Conservation (phyloP, 2,329 filamentous ascomycete genomes). For the Clarireedia hainanense region DNA sequence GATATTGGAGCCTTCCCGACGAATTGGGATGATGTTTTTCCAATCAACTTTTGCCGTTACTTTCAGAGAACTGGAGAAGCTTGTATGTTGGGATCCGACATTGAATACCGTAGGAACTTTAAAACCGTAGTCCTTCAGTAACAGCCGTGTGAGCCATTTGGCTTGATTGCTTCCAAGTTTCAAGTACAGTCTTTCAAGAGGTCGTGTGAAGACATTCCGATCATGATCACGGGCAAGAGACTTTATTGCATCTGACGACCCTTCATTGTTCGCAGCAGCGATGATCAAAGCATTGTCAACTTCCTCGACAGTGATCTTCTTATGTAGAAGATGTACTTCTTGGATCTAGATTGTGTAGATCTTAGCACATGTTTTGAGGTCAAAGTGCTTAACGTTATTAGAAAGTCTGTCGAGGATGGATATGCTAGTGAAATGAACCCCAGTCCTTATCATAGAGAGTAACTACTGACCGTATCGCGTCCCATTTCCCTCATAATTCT, state of each 20-base stretch:
- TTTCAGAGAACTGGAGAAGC: background rate
- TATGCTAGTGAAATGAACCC: background rate
- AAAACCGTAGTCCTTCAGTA: constrained; percentile 60
- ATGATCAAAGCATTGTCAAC: constrained; percentile 59
- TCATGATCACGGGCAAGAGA: constrained; percentile 16
- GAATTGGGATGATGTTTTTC: background rate
- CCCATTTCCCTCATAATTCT: constrained; percentile 16
- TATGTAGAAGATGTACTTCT: background rate
- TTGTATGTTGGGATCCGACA: constrained; percentile 34
- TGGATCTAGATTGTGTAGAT: background rate
- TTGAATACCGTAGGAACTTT: constrained; percentile 50
- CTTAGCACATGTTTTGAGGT: background rate
- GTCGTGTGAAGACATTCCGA: constrained; percentile 25
- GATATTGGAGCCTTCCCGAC: background rate
- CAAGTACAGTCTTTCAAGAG: constrained; percentile 49
- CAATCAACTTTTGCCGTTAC: background rate
- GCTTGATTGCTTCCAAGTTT: constrained; percentile 59
- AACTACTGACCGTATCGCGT: background rate
- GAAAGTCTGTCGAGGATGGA: background rate
- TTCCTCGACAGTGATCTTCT: constrained; percentile 57
- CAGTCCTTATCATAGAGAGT: background rate
- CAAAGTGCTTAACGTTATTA: background rate
- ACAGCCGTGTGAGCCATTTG: constrained; percentile 79
- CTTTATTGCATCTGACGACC: constrained; percentile 59
- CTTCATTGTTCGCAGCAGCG: constrained; percentile 60